phyloP scores from a whole-genome alignment of 768 basidiomycete genomes.

The Xerocomellus dryophilus region DNA sequence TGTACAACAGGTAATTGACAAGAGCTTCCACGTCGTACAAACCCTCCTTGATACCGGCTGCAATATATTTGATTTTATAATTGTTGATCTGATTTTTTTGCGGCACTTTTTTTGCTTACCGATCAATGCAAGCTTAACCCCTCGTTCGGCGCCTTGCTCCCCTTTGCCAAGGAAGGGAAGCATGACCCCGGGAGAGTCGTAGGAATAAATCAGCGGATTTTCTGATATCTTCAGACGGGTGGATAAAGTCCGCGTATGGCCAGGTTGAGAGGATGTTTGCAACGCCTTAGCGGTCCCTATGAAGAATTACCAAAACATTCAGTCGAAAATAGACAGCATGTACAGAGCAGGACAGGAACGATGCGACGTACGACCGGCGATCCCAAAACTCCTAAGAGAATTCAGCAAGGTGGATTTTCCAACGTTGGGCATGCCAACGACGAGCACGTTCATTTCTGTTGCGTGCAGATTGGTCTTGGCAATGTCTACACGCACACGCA shows the following conservation, averaged over 20 bases:
- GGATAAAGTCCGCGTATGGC: conserved; percentile 84
- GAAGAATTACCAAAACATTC: not conserved
- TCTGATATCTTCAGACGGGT: conserved; percentile 83
- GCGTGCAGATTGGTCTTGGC: conserved; percentile 66
- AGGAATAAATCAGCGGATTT: conserved; percentile 85
- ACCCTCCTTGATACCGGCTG: conserved; percentile 93
- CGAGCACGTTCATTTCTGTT: conserved; percentile 81
- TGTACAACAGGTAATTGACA: conserved; percentile 82
- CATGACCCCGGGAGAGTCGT: conserved; percentile 97
- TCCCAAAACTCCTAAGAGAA: conserved; percentile 81
- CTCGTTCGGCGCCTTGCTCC: conserved; percentile 81
- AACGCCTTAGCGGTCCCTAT: conserved; percentile 84
- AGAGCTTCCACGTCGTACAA: conserved; percentile 83
- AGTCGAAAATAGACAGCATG: not conserved
- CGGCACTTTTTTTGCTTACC: conserved; percentile 54
- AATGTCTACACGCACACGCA: conserved; percentile 46
- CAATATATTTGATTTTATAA: conserved; percentile 9
- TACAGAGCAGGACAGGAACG: conserved; percentile 1
- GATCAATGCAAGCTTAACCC: conserved; percentile 89
- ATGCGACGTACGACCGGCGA: conserved; percentile 69
- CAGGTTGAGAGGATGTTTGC: conserved; percentile 84
- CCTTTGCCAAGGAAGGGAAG: conserved; percentile 90
- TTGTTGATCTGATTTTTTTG: conserved; percentile 1
- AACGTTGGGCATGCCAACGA: conserved; percentile 98
- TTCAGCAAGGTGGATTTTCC: conserved; percentile 96